Conservation (phyloP, 2,329 filamentous ascomycete species). For the Aspergillus quadrilineatus region DNA sequence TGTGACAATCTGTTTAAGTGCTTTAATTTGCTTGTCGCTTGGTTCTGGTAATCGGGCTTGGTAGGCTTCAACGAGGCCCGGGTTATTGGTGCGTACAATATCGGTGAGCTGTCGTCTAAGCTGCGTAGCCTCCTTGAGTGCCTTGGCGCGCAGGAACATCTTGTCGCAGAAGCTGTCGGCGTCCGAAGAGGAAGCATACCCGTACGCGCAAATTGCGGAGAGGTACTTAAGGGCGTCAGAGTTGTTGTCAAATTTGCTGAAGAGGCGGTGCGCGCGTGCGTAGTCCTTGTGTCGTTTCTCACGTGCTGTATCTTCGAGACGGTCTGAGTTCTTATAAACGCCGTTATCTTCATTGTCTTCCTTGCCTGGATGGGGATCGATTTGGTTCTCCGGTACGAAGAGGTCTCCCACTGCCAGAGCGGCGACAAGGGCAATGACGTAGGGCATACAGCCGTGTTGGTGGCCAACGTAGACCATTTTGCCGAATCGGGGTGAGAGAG, state of each 20-base stretch:
- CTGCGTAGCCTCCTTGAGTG: constrained; percentile 80
- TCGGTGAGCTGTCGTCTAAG: constrained; percentile 79
- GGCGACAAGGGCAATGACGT: constrained; percentile 84
- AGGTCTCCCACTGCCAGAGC: constrained; percentile 84
- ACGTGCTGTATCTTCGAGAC: constrained; percentile 68
- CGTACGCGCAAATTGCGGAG: constrained; percentile 83
- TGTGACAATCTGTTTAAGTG: constrained; percentile 86
- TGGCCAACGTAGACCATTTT: constrained; percentile 90
- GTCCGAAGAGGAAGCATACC: constrained; percentile 63
- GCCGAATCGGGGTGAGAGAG: constrained; percentile 83
- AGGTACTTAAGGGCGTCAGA: constrained; percentile 89
- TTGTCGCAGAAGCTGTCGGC: constrained; percentile 72
- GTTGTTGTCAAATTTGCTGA: constrained; percentile 76
- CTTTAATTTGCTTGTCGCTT: constrained; percentile 68
- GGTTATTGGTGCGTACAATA: constrained; percentile 73
- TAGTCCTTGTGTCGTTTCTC: constrained; percentile 64
- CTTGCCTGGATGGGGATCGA: constrained; percentile 57
- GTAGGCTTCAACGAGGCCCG: constrained; percentile 45
- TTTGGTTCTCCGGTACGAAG: constrained; percentile 78
- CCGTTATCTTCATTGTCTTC: constrained; percentile 38
- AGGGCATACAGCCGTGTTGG: constrained; percentile 75
- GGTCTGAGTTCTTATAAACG: constrained; percentile 62
- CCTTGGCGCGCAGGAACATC: constrained; percentile 85
- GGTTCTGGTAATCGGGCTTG: constrained; percentile 56
- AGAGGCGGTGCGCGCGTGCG: constrained; percentile 72